Conservation (phyloP, 805 yeast genomes). For the Schwanniomyces occidentalis region DNA sequence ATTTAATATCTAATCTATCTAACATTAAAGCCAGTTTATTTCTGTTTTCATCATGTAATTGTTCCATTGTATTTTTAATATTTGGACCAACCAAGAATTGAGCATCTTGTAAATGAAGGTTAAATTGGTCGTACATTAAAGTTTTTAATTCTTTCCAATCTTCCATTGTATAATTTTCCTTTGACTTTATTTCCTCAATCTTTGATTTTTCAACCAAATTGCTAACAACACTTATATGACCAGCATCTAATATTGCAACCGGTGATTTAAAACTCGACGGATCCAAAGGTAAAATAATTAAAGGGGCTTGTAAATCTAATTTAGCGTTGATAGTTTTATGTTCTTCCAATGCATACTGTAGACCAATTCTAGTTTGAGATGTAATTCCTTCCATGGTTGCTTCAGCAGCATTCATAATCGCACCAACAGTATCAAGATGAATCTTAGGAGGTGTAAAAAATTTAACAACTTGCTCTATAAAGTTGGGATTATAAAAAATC, state of each 20-base stretch:
- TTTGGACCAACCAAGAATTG: conserved; percentile 86
- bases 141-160: conserved; percentile 79
- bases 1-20: conserved; percentile 72
- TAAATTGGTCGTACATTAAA: conserved; percentile 88
- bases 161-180: conserved; percentile 54
- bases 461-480: conserved; percentile 68
- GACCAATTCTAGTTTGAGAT: conserved; percentile 84
- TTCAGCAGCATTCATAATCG: conserved; percentile 91
- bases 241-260: conserved; percentile 91
- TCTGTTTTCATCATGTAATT: conserved; percentile 49
- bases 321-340: conserved; percentile 87
- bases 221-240: conserved; percentile 83
- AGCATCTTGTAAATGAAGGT: conserved; percentile 75
- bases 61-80: conserved; percentile 73
- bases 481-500: conserved; percentile 81
- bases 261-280: conserved; percentile 80
- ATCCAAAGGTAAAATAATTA: conserved; percentile 82
- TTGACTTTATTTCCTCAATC: conserved; percentile 66
- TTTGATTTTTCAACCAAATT: conserved; percentile 73
- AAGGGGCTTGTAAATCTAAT: conserved; percentile 91
- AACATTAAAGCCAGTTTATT: conserved; percentile 61
- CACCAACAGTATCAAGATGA: conserved; percentile 85
- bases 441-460: conserved; percentile 88
- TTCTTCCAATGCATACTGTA: conserved; percentile 90
- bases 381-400: conserved; percentile 91